Percentiles rank a stretch among this genome's conserved stretches.
phyloP scores from a whole-genome alignment of 192 early-diverging fungal species.

The Phycomyces blakesleeanus region DNA sequence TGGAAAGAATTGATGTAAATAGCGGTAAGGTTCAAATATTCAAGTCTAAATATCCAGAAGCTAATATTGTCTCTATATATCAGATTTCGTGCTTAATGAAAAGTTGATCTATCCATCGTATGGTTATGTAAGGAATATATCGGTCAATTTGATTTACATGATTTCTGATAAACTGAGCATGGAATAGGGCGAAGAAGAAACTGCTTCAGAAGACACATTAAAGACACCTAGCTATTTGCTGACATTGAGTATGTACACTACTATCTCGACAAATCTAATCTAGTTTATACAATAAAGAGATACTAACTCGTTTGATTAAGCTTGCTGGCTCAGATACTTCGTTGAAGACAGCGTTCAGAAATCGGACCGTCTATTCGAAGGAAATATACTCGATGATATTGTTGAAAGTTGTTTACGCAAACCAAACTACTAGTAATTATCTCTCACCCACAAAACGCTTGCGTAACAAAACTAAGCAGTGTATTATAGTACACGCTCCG shows the following conservation, averaged over 20 bases:
- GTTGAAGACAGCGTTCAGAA: constrained; percentile 20
- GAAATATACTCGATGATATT: constrained; percentile 45
- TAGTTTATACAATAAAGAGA: background rate
- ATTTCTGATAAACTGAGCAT: constrained; percentile 5
- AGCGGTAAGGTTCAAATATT: constrained; percentile 8
- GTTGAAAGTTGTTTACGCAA: constrained; percentile 59
- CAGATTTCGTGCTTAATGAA: constrained; percentile 20
- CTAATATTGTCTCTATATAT: background rate
- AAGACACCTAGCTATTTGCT: constrained; percentile 43
- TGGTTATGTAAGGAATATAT: constrained; percentile 38
- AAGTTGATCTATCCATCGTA: constrained; percentile 29
- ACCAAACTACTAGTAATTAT: constrained; percentile 50
- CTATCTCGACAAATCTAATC: background rate
- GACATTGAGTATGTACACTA: constrained; percentile 36
- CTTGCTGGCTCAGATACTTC: constrained; percentile 55
- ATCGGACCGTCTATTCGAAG: constrained; percentile 8
- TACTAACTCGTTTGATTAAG: constrained; percentile 15
- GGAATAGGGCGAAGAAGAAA: background rate
- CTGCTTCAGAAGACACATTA: constrained; percentile 15
- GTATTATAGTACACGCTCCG: constrained; percentile 25
- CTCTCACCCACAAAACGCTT: too few relatives aligned
- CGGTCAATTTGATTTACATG: constrained; percentile 22
- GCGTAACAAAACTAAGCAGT: background rate
- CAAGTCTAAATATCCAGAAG: background rate
- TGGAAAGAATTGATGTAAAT: constrained; percentile 20